A percentile compares a stretch with the other conserved stretches of the same genome.
Evolutionary conservation across 1,284 basidiomycete genomes (phyloP).

Genomic region (Coriolopsis trogii): DNA sequence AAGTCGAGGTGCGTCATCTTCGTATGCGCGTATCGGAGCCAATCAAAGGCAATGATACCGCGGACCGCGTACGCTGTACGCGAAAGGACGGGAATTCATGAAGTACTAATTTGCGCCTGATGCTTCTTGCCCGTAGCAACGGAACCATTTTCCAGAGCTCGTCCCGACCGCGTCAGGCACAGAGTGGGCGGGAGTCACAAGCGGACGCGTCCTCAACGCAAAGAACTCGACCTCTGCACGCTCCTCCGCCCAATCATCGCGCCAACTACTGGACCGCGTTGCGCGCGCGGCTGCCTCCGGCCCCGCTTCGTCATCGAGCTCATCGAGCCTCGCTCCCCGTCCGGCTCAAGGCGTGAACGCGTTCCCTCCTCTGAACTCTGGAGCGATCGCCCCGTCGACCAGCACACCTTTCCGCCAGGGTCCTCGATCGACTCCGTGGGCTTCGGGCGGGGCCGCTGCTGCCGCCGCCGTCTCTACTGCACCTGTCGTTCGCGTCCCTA

Average conservation of each 20-base stretch:
- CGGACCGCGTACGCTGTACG: background rate
- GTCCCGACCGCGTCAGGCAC: slow-evolving; percentile 60
- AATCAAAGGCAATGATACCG: no score
- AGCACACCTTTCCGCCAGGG: slow-evolving; percentile 45
- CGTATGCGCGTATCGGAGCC: background rate
- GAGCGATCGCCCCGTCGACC: slow-evolving; percentile 31
- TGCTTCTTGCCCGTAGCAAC: slow-evolving; percentile 55
- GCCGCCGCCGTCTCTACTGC: slow-evolving; percentile 16
- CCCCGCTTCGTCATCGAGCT: slow-evolving; percentile 29
- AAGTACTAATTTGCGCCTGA: background rate
- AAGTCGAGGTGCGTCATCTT: slow-evolving; percentile 68
- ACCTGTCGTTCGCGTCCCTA: slow-evolving; percentile 25
- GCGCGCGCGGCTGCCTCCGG: slow-evolving; percentile 78
- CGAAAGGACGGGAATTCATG: background rate
- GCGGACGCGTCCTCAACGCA: slow-evolving; percentile 81
- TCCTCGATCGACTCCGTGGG: slow-evolving; percentile 63
- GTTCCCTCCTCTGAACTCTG: slow-evolving; percentile 49
- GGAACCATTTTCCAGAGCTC: slow-evolving; percentile 82
- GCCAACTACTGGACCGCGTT: slow-evolving; percentile 85
- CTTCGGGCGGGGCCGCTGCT: slow-evolving; percentile 35
- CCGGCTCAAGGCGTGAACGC: slow-evolving; percentile 36
- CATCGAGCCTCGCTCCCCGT: slow-evolving; percentile 32
- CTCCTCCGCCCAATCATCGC: slow-evolving; percentile 57
- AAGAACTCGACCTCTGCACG: slow-evolving; percentile 74
- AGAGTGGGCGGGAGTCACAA: slow-evolving; percentile 78